Percentiles rank a stretch among this genome's conserved stretches.
Evolutionary conservation across 345 rosid species (phyloP).

Genomic region (Erucastrum elatum): DNA sequence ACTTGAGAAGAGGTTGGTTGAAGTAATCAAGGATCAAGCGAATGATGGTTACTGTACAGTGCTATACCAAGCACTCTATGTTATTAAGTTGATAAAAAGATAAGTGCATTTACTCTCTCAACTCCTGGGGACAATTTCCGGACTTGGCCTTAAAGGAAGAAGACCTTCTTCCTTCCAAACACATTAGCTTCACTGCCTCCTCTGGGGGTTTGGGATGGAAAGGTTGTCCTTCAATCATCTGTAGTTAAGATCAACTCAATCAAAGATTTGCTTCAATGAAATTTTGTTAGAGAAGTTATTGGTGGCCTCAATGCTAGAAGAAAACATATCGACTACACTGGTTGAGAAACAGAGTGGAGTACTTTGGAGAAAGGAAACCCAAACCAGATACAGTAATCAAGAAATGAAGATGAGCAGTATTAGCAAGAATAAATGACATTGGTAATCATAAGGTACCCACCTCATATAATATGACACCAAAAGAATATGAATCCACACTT

Average conservation of each 20-base stretch:
- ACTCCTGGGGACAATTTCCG: constrained; percentile 70
- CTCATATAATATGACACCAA: constrained; percentile 81
- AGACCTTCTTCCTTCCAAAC: constrained; percentile 74
- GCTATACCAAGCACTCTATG: not conserved
- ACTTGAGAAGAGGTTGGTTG: not conserved
- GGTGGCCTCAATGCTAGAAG: too few species aligned
- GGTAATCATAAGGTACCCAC: constrained; percentile 43
- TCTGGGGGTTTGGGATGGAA: constrained; percentile 73
- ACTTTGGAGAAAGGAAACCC: not conserved
- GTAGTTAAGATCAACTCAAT: not conserved
- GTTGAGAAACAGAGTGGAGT: too few species aligned
- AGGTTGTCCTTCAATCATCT: constrained; percentile 97
- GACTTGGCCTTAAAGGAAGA: constrained; percentile 72
- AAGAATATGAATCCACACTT: constrained; percentile 79
- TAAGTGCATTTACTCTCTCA: constrained; percentile 57
- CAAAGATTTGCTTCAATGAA: not conserved
- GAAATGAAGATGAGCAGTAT: constrained; percentile 4
- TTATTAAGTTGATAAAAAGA: too few species aligned
- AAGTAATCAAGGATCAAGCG: constrained; percentile 3
- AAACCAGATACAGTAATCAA: constrained; percentile 12
- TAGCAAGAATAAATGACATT: not conserved
- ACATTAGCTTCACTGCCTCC: constrained; percentile 74
- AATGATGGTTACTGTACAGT: constrained; percentile 3
- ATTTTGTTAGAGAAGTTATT: not conserved
- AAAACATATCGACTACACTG: too few species aligned